Conservation (phyloP, 2,329 filamentous ascomycete genomes). For the Dactylellina haptotyla region DNA sequence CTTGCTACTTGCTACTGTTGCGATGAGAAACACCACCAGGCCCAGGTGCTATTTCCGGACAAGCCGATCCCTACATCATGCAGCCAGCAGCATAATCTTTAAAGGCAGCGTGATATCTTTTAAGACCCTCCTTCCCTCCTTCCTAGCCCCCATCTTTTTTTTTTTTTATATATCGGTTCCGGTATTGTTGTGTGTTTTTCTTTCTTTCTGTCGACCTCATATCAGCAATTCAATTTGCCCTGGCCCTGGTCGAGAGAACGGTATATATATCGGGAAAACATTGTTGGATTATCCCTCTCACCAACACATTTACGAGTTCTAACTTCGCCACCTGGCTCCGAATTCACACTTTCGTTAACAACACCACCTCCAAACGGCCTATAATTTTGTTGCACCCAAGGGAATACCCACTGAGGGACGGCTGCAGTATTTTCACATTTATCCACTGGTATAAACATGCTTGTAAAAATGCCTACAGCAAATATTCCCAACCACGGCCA, state of each 20-base stretch:
- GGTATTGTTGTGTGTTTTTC: constrained; percentile 5
- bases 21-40: constrained; percentile 52
- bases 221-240: background rate
- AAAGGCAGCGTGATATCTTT: constrained; percentile 50
- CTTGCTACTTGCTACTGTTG: constrained; percentile 26
- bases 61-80: constrained; percentile 55
- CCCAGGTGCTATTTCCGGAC: constrained; percentile 54
- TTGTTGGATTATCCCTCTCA: constrained; percentile 35
- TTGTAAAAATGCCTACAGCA: constrained; percentile 39
- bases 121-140: constrained; percentile 22
- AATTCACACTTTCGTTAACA: background rate
- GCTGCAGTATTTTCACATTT: background rate
- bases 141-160: constrained; percentile 16
- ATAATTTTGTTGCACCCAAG: background rate
- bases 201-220: constrained; percentile 12
- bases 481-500: constrained; percentile 35
- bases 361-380: background rate
- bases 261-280: constrained; percentile 1
- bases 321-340: background rate
- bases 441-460: background rate
- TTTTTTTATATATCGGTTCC: background rate
- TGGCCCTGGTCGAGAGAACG: background rate
- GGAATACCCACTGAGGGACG: too few relatives aligned
- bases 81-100: constrained; percentile 44
- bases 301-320: constrained; percentile 24